Percentiles rank a stretch among this genome's conserved stretches.
phyloP scores from a whole-genome alignment of 2,329 filamentous ascomycete genomes.

The Hypoxylon sp. region DNA sequence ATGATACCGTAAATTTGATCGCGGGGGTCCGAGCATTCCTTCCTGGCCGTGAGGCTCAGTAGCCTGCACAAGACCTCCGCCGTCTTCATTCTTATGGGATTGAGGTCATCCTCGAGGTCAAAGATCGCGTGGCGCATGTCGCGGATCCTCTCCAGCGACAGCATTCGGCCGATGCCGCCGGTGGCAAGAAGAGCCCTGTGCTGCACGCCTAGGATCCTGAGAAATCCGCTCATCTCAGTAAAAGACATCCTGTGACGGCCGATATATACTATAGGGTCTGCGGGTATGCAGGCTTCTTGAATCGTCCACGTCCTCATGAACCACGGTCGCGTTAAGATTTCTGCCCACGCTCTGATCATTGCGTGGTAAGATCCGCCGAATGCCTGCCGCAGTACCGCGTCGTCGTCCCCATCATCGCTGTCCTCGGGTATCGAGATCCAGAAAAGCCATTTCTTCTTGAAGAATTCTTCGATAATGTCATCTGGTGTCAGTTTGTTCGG shows the following conservation, averaged over 20 bases:
- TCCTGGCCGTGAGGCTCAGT: not conserved
- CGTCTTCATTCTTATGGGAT: not conserved
- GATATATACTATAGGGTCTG: not conserved
- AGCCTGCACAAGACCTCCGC: conserved; percentile 5
- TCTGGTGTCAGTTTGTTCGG: no score
- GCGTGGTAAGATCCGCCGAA: conserved; percentile 13
- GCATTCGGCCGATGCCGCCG: conserved; percentile 1
- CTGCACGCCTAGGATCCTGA: not conserved
- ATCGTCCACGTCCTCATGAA: conserved; percentile 36
- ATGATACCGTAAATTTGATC: conserved; percentile 31
- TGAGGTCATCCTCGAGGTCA: not conserved
- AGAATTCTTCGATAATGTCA: no score
- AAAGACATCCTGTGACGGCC: conserved; percentile 20
- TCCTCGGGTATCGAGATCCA: no score
- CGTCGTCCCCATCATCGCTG: conserved; percentile 22
- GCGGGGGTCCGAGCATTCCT: conserved; percentile 6
- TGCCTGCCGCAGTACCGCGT: not conserved
- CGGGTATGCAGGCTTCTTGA: conserved; percentile 29
- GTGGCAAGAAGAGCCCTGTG: not conserved
- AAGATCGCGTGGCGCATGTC: not conserved
- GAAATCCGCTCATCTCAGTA: not conserved
- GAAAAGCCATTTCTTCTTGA: no score
- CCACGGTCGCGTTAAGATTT: conserved; percentile 25
- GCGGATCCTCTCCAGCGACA: not conserved
- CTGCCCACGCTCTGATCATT: not conserved